Evolutionary conservation across 768 basidiomycete genomes (phyloP).

Genomic region (Phylloporus sp.): DNA sequence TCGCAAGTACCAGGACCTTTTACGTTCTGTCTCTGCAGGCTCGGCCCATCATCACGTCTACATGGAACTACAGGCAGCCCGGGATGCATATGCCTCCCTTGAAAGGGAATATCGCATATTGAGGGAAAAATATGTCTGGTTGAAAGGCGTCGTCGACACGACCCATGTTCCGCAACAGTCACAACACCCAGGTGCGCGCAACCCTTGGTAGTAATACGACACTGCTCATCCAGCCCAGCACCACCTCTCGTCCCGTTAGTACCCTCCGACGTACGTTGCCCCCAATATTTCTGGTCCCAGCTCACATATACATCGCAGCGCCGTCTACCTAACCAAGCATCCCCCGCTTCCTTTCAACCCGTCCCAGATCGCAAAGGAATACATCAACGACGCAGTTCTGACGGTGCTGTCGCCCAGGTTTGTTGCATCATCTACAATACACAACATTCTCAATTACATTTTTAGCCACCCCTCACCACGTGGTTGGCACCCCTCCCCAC

Average conservation of each 20-base stretch:
- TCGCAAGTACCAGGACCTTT: conserved; percentile 24
- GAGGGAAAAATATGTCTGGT: conserved; percentile 18
- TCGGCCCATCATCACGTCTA: conserved; percentile 15
- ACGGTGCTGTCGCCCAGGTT: conserved; percentile 16
- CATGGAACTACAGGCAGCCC: conserved; percentile 17
- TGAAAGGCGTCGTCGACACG: conserved; percentile 10
- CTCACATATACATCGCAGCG: background rate
- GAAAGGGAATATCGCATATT: conserved; percentile 19
- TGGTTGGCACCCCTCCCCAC: conserved; percentile 19
- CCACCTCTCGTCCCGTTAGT: conserved; percentile 1
- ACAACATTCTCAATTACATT: background rate
- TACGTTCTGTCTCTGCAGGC: conserved; percentile 11
- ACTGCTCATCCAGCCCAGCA: background rate
- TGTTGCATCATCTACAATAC: background rate
- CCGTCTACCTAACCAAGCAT: conserved; percentile 3
- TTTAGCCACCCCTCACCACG: conserved; percentile 13
- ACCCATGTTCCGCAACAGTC: conserved; percentile 1
- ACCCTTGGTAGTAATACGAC: background rate
- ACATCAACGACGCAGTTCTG: conserved; percentile 17
- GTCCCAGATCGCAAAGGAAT: conserved; percentile 4
- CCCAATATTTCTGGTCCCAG: background rate
- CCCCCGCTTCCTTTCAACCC: conserved; percentile 1
- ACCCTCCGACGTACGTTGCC: conserved; percentile 11
- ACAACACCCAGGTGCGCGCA: conserved; percentile 7
- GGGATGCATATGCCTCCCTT: conserved; percentile 18